These are phyloP conservation scores for Myxozyma melibiosi DNA, from an alignment of 805 yeast genomes.

Conservation along the genomic window DNA sequence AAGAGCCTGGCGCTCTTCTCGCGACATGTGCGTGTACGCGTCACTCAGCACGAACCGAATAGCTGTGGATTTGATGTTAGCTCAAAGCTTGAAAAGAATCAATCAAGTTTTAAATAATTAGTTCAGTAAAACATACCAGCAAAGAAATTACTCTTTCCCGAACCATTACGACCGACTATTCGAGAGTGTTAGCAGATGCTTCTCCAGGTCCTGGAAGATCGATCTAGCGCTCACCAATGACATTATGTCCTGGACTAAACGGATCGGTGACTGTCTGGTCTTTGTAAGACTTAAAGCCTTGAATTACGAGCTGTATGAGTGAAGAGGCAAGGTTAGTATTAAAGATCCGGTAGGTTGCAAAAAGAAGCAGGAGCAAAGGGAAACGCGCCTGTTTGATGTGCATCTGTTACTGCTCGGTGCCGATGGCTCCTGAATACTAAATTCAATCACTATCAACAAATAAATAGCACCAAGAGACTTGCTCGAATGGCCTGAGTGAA, in stretches of 20 bases:
- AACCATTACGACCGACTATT: constrained; percentile 85
- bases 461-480: neutral
- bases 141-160: constrained; percentile 94
- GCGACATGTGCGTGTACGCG: constrained; percentile 77
- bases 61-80: constrained; percentile 48
- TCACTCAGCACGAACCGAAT: constrained; percentile 89
- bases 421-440: neutral
- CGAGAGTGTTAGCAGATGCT: neutral
- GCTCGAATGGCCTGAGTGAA: neutral
- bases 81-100: neutral
- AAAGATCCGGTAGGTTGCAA: neutral
- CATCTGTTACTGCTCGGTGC: constrained; percentile 1
- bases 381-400: constrained; percentile 30
- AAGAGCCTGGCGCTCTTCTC: constrained; percentile 83
- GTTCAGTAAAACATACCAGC: constrained; percentile 45
- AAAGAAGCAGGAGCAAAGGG: neutral
- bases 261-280: constrained; percentile 76
- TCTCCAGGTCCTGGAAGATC: neutral
- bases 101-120: too few relatives aligned
- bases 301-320: constrained; percentile 58
- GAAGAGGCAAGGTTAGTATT: neutral
- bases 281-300: constrained; percentile 92
- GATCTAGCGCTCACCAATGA: constrained; percentile 51
- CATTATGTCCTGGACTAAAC: constrained; percentile 80
- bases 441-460: neutral